A percentile compares a stretch with the other conserved stretches of the same genome.
Conservation (phyloP, 1,284 basidiomycete genomes). For the Fomitiporia mediterranea region DNA sequence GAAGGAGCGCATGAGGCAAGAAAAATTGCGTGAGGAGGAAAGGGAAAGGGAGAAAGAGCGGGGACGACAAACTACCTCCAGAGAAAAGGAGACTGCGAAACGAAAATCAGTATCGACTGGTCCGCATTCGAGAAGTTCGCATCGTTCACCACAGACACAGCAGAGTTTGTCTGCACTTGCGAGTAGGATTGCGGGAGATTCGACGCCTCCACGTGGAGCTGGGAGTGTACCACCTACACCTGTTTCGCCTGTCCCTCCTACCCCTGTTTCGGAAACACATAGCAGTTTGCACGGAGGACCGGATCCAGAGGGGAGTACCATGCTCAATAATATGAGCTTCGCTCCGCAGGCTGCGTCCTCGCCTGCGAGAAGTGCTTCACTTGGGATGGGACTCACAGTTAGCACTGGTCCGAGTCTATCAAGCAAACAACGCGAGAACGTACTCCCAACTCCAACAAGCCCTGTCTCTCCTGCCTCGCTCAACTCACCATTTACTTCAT, state of each 20-base stretch:
- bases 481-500: slow-evolving; percentile 2
- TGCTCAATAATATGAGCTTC: slow-evolving; percentile 2
- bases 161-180: slow-evolving; percentile 39
- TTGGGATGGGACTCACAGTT: background rate
- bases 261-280: background rate
- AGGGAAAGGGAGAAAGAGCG: slow-evolving; percentile 27
- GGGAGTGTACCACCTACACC: slow-evolving; percentile 8
- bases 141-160: slow-evolving; percentile 28
- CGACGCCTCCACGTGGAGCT: slow-evolving; percentile 3
- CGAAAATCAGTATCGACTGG: slow-evolving; percentile 40
- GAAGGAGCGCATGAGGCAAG: slow-evolving; percentile 1
- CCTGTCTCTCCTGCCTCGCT: background rate
- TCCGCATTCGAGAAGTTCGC: background rate
- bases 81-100: slow-evolving; percentile 26
- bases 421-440: background rate
- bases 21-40: slow-evolving; percentile 16
- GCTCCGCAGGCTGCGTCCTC: slow-evolving; percentile 11
- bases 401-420: background rate
- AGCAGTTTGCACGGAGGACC: background rate
- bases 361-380: background rate
- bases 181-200: slow-evolving; percentile 27
- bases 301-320: background rate
- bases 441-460: slow-evolving; percentile 5
- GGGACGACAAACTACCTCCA: slow-evolving; percentile 24
- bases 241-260: slow-evolving; percentile 6